Evolutionary conservation across 208 protist genomes (phyloP).

Genomic region (Sergeia podlipaevii): DNA sequence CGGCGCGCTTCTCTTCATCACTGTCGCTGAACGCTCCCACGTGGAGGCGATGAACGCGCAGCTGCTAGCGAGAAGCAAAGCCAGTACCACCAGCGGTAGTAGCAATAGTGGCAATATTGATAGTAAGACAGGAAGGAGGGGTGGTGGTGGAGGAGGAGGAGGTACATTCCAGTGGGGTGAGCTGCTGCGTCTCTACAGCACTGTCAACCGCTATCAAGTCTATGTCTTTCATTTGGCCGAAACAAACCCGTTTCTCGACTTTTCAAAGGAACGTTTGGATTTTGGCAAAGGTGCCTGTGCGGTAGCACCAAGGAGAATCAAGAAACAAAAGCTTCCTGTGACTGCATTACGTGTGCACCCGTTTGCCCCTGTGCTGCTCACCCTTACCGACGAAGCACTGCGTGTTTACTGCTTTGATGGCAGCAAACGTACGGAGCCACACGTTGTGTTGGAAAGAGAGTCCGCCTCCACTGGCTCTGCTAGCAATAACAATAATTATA

Average conservation of each 20-base stretch:
- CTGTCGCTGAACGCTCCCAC: constrained; percentile 13
- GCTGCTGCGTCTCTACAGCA: too few relatives aligned
- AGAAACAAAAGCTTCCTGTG: not conserved
- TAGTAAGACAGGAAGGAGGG: too few relatives aligned
- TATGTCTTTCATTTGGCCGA: constrained; percentile 28
- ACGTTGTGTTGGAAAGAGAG: constrained; percentile 3
- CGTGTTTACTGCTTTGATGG: constrained; percentile 23
- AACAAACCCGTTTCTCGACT: constrained; percentile 18
- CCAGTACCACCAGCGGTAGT: not conserved
- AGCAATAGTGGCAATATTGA: not conserved
- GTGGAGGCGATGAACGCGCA: not conserved
- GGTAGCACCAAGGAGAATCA: not conserved
- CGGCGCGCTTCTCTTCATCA: constrained; percentile 27
- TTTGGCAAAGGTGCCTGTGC: constrained; percentile 19
- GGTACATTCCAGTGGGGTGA: too few relatives aligned
- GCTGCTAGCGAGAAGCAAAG: not conserved
- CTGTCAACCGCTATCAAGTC: constrained; percentile 1
- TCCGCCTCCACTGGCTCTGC: not conserved
- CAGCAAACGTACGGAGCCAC: not conserved
- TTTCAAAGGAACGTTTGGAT: constrained; percentile 8
- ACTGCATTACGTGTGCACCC: constrained; percentile 28
- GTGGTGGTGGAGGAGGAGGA: too few relatives aligned
- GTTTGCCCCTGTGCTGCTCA: constrained; percentile 27
- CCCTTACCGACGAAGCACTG: constrained; percentile 14
- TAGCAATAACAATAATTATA: not conserved